A percentile compares a stretch with the other conserved stretches of the same genome.
These are phyloP conservation scores for Lipomyces kockii DNA, from an alignment of 805 yeast species.

Conservation along the genomic window DNA sequence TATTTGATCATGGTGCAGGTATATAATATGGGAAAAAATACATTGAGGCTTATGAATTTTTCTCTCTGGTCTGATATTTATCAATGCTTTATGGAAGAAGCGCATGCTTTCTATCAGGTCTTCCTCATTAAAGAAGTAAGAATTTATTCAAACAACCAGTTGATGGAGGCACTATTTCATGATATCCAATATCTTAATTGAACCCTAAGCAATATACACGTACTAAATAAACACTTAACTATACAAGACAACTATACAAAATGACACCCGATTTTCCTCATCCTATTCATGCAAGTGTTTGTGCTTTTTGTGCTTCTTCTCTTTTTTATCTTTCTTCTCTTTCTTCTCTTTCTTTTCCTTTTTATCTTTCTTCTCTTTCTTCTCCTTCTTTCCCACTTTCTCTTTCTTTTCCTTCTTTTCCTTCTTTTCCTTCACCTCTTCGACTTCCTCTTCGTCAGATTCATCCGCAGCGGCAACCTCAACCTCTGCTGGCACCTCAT, in stretches of 20 bases:
- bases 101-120: background rate
- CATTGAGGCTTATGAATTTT: background rate
- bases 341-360: slow-evolving; percentile 43
- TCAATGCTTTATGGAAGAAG: background rate
- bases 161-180: background rate
- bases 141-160: no score
- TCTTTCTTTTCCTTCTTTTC: slow-evolving; percentile 44
- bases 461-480: slow-evolving; percentile 28
- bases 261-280: slow-evolving; percentile 1
- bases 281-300: slow-evolving; percentile 22
- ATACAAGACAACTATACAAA: background rate
- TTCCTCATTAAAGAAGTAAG: background rate
- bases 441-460: slow-evolving; percentile 8
- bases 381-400: slow-evolving; percentile 40
- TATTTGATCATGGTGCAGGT: slow-evolving; percentile 64
- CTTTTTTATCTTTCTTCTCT: slow-evolving; percentile 43
- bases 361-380: slow-evolving; percentile 39
- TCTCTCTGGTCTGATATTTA: background rate
- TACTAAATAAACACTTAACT: background rate
- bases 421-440: slow-evolving; percentile 55
- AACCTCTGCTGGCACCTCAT: slow-evolving; percentile 44
- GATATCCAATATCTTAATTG: background rate
- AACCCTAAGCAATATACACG: slow-evolving; percentile 3
- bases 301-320: slow-evolving; percentile 37
- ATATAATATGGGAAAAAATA: slow-evolving; percentile 1